Percentiles rank a stretch among this genome's conserved stretches.
Evolutionary conservation across 805 yeast species (phyloP).

Genomic region (Saturnispora dispora): DNA sequence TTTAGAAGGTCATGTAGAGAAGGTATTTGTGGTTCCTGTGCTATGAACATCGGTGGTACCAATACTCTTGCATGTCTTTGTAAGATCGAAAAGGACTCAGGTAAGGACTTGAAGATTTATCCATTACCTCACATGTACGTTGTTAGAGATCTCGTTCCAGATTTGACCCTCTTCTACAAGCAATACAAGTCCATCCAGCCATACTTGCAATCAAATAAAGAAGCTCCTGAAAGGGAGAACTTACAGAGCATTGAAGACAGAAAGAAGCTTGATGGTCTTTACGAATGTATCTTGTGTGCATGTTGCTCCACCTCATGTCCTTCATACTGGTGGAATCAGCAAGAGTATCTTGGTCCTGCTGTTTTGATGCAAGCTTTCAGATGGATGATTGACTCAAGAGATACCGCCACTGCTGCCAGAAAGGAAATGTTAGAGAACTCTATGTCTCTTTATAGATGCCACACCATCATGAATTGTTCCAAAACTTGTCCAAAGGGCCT

Average conservation of each 20-base stretch:
- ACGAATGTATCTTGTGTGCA: slow-evolving; percentile 97
- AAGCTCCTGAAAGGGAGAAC: slow-evolving; percentile 88
- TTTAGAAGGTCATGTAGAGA: slow-evolving; percentile 98
- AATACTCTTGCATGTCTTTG: slow-evolving; percentile 96
- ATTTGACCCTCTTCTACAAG: slow-evolving; percentile 93
- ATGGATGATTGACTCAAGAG: slow-evolving; percentile 97
- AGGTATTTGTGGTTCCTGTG: slow-evolving; percentile 99
- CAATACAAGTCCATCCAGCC: slow-evolving; percentile 98
- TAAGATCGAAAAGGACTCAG: slow-evolving; percentile 73
- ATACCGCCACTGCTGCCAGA: slow-evolving; percentile 75
- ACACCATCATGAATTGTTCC: slow-evolving; percentile 98
- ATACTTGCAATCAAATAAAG: slow-evolving; percentile 77
- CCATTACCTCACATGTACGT: slow-evolving; percentile 98
- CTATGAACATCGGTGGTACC: slow-evolving; percentile 97
- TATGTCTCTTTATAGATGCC: slow-evolving; percentile 97
- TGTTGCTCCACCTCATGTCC: slow-evolving; percentile 99
- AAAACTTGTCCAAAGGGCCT: slow-evolving; percentile 97
- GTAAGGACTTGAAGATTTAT: slow-evolving; percentile 77
- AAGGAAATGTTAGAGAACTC: slow-evolving; percentile 89
- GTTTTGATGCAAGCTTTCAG: slow-evolving; percentile 98
- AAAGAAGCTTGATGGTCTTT: slow-evolving; percentile 91
- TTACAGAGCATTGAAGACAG: slow-evolving; percentile 88
- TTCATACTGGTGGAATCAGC: slow-evolving; percentile 99
- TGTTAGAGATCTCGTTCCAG: slow-evolving; percentile 95
- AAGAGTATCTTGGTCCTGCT: slow-evolving; percentile 97